A percentile compares a stretch with the other conserved stretches of the same genome.
Evolutionary conservation across 345 rosid genomes (phyloP).

Genomic region (Salix dunnii): DNA sequence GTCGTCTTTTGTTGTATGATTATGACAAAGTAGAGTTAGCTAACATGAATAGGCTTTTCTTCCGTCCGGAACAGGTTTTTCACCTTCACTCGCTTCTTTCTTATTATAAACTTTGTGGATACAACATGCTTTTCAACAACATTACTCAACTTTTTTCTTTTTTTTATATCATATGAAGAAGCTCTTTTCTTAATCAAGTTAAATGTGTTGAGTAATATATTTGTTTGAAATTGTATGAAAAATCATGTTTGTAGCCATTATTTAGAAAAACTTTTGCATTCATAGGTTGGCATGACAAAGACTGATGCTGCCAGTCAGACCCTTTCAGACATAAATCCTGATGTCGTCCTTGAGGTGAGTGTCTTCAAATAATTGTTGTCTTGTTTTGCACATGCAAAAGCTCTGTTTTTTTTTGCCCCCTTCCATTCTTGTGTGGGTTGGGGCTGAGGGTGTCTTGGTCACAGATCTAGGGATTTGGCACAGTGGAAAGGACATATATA

Average conservation of each 20-base stretch:
- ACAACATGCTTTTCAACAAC: background rate
- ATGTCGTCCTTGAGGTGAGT: conserved; percentile 77
- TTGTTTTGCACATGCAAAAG: background rate
- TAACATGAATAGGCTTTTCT: conserved; percentile 93
- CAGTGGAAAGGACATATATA: too few relatives aligned
- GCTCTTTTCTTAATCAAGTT: background rate
- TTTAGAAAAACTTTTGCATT: background rate
- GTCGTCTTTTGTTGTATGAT: conserved; percentile 92
- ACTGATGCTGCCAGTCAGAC: conserved; percentile 99
- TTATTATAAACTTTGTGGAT: background rate
- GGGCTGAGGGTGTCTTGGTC: too few relatives aligned
- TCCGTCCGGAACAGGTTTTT: conserved; percentile 90
- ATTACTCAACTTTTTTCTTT: background rate
- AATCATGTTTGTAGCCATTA: background rate
- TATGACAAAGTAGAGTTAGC: conserved; percentile 95
- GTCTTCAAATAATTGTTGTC: background rate
- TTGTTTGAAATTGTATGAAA: background rate
- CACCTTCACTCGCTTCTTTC: background rate
- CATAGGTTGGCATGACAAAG: conserved; percentile 92
- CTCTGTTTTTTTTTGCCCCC: background rate
- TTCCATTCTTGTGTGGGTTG: too few relatives aligned
- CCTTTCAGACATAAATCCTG: conserved; percentile 88
- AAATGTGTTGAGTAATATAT: background rate
- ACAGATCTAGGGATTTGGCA: too few relatives aligned
- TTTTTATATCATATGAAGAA: background rate